Percentiles rank a stretch among this genome's conserved stretches.
These are phyloP conservation scores for Amaranthus hypochondriacus DNA, from an alignment of 148 eudicot genomes.

Conservation along the genomic window DNA sequence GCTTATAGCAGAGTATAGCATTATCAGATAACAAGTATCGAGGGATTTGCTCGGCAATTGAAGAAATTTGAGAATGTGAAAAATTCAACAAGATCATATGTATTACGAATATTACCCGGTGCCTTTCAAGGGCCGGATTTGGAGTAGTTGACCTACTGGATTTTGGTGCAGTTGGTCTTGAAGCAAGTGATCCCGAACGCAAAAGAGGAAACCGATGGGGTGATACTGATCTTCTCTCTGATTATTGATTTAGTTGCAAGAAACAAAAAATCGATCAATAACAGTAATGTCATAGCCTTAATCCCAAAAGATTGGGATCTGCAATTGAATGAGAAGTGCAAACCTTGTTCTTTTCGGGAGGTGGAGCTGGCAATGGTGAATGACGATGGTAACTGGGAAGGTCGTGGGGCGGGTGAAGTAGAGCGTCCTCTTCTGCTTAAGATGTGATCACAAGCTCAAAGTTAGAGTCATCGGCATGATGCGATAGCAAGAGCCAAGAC, in stretches of 20 bases:
- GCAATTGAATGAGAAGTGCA: conserved; percentile 1
- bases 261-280: background rate
- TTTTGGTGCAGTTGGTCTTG: conserved; percentile 52
- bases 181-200: conserved; percentile 71
- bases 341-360: conserved; percentile 59
- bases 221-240: conserved; percentile 73
- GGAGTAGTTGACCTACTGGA: conserved; percentile 42
- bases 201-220: conserved; percentile 73
- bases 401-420: conserved; percentile 56
- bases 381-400: conserved; percentile 42
- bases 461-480: background rate
- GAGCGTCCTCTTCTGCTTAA: conserved; percentile 58
- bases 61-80: background rate
- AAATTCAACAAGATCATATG: background rate
- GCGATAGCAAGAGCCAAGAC: background rate
- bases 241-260: background rate
- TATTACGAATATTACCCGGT: conserved; percentile 35
- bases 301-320: too few species aligned
- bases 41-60: too few species aligned
- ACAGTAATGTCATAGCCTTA: background rate
- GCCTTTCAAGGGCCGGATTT: conserved; percentile 46
- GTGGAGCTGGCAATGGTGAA: conserved; percentile 45
- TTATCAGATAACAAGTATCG: background rate
- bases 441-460: background rate
- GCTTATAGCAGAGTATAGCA: conserved; percentile 18